Base-by-base conservation (phyloP, 176 grass and related monocot genomes). In the Raddia distichophylla region DNA sequence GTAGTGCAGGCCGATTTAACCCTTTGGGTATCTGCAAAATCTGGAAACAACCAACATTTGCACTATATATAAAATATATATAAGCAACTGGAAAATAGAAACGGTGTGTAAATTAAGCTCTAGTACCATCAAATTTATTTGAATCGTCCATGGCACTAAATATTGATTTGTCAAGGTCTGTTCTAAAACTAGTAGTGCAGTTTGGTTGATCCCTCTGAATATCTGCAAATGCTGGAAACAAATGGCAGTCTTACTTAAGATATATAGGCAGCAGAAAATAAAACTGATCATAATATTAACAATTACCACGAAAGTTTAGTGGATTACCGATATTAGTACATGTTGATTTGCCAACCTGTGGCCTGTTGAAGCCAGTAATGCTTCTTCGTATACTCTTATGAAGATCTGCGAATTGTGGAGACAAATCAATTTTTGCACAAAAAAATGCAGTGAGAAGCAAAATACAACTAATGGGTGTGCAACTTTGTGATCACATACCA, bases 301-400 rank as follows among this genome's bases (percentile, higher is more conserved):
- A 60, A 12, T 3, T 84, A 80, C 87, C 76, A 89, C 80, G 63
- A 33, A 61, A 84, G 67, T 84, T 82, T 77, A 34, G 71, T 82
- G 73, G 58, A 48, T 63, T 66, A 57, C 54, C 54, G 70, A 84
- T 10, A 63, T 80, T 75, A 80, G 33, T 80, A 11, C 7, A 34
- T 51, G 12, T 69, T 84, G 69, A 60, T 55, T 87, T 71, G 54
- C 62, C 76, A 62, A 69, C 20, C 35, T 49, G 62, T 80, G 71
- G 18, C 57, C 57, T 70, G 15, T 71, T 80, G 17, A 3, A 64
- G 63, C 64, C 59, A 62, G 37, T 42, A 59, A 37, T 71, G 35
- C 71, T 54, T 81, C 55, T 65, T 75, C 57, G 50, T 61, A 22
- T 63, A 33, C 56, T 80, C 47, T 80, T 85, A 6, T 20, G 56